Percentiles rank a stretch among this genome's conserved stretches.
phyloP scores from a whole-genome alignment of 768 basidiomycete species.

The Plicaturopsis crispa region DNA sequence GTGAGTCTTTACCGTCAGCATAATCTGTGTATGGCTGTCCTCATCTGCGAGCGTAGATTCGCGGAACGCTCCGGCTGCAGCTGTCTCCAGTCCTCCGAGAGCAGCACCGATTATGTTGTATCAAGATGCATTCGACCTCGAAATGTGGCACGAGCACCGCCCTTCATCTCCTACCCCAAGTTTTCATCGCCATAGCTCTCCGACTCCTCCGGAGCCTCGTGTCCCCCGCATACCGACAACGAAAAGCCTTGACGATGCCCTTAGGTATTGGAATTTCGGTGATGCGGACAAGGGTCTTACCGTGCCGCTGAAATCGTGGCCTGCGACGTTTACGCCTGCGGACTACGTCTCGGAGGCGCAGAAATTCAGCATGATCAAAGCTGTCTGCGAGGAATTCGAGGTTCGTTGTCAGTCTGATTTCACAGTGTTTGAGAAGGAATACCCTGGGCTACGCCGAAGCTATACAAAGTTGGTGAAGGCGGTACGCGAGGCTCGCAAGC shows the following conservation, averaged over 20 bases:
- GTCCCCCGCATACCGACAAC: conserved; percentile 10
- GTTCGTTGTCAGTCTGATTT: conserved; percentile 3
- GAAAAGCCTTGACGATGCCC: conserved; percentile 11
- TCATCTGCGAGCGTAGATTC: background rate
- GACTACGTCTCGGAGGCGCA: conserved; percentile 8
- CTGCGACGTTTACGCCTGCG: conserved; percentile 3
- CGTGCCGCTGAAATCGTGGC: conserved; percentile 11
- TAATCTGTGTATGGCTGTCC: background rate
- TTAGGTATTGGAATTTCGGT: conserved; percentile 12
- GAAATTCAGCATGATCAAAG: conserved; percentile 5
- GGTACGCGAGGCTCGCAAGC: conserved; percentile 3
- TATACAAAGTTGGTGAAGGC: conserved; percentile 6
- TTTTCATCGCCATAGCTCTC: background rate
- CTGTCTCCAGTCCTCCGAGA: background rate
- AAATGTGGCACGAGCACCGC: background rate
- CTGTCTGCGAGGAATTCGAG: conserved; percentile 4
- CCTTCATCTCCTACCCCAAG: background rate
- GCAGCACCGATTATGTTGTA: background rate
- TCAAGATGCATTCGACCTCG: background rate
- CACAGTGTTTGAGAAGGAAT: conserved; percentile 4
- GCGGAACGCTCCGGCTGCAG: background rate
- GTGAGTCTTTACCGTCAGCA: background rate
- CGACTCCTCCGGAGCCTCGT: background rate
- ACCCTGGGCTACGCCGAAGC: conserved; percentile 2
- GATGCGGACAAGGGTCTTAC: conserved; percentile 8